Conservation (phyloP, 2,329 filamentous ascomycete species). For the Aspergillus ochraceoroseus region DNA sequence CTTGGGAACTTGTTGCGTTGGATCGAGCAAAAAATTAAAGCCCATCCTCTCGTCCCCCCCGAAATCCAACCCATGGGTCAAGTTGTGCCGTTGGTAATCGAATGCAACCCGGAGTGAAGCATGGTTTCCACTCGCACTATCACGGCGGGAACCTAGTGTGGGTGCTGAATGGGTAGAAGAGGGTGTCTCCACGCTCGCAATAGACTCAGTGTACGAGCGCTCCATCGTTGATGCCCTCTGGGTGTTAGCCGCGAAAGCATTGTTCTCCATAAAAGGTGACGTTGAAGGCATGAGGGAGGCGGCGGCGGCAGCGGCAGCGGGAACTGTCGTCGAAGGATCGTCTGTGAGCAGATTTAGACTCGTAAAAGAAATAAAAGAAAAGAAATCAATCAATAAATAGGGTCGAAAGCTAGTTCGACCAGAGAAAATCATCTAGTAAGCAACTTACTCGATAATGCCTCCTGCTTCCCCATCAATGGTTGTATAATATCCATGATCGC, state of each 20-base stretch:
- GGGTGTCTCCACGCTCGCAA: slow-evolving; percentile 28
- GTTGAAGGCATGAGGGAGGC: slow-evolving; percentile 21
- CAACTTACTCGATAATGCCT: slow-evolving; percentile 45
- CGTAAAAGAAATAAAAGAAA: not conserved
- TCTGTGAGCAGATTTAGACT: slow-evolving; percentile 4
- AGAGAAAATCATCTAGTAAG: no score
- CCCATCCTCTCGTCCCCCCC: slow-evolving; percentile 60
- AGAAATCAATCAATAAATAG: not conserved
- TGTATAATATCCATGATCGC: slow-evolving; percentile 56
- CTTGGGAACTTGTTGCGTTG: slow-evolving; percentile 52
- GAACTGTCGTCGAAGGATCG: slow-evolving; percentile 17
- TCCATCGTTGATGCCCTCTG: slow-evolving; percentile 22
- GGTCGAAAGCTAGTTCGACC: not conserved
- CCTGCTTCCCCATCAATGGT: slow-evolving; percentile 40
- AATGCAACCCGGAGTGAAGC: slow-evolving; percentile 41
- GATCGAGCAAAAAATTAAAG: slow-evolving; percentile 67
- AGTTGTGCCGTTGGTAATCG: slow-evolving; percentile 40
- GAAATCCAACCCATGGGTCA: slow-evolving; percentile 55
- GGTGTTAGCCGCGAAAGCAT: slow-evolving; percentile 21
- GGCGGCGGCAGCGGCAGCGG: slow-evolving; percentile 17
- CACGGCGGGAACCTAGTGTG: slow-evolving; percentile 23
- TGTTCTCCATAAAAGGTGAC: slow-evolving; percentile 28
- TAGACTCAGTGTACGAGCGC: slow-evolving; percentile 28
- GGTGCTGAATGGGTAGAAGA: slow-evolving; percentile 31
- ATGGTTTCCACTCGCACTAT: slow-evolving; percentile 22